Conservation (phyloP, 1,284 basidiomycete species). For the Cutaneotrichosporon cutaneum region DNA sequence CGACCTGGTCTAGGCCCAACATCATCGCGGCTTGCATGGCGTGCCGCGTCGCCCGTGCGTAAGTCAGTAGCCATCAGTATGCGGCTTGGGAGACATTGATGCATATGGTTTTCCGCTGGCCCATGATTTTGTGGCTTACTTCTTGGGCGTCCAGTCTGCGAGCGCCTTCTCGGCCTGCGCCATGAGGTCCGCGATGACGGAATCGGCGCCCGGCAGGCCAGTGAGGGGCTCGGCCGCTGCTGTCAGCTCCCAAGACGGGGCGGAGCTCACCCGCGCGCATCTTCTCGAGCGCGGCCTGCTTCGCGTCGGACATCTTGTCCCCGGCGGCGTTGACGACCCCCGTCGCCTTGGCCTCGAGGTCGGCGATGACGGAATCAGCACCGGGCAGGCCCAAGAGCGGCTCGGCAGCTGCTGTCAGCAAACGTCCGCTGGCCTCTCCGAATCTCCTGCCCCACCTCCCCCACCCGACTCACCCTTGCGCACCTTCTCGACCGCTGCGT, state of each 20-base stretch:
- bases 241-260: neutral
- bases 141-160: neutral
- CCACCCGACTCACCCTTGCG: neutral
- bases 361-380: neutral
- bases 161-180: conserved; percentile 5
- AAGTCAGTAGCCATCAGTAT: neutral
- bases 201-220: neutral
- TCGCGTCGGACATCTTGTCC: neutral
- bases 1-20: too few species aligned
- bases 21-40: too few species aligned
- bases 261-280: neutral
- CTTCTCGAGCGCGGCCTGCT: neutral
- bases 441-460: neutral
- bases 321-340: neutral
- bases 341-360: neutral
- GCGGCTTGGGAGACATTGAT: neutral
- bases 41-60: neutral
- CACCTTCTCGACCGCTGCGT: neutral
- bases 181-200: conserved; percentile 7
- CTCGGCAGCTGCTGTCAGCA: neutral
- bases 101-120: neutral
- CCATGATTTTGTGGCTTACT: neutral
- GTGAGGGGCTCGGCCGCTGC: conserved; percentile 2
- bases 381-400: neutral
- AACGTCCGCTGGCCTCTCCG: neutral